A percentile compares a stretch with the other conserved stretches of the same genome.
phyloP scores from a whole-genome alignment of 306 rosid genomes.

The Lathyrus oleraceus region DNA sequence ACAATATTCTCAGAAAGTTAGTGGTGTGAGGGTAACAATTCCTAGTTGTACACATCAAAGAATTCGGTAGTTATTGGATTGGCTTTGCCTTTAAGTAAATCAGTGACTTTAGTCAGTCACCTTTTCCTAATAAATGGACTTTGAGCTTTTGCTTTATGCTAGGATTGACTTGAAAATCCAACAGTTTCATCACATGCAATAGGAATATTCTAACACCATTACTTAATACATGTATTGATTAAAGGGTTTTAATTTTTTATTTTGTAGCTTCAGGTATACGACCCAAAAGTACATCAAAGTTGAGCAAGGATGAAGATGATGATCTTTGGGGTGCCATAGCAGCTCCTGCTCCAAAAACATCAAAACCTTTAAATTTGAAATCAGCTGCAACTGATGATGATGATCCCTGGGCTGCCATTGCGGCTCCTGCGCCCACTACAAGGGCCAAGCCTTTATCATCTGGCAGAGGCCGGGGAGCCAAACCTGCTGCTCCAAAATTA shows the following conservation, averaged over 20 bases:
- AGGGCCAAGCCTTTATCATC: slow-evolving; percentile 73
- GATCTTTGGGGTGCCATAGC: slow-evolving; percentile 95
- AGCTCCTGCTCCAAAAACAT: slow-evolving; percentile 82
- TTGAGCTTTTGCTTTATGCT: slow-evolving; percentile 26
- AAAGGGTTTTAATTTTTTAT: slow-evolving; percentile 16
- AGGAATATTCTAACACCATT: slow-evolving; percentile 2
- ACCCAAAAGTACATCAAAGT: slow-evolving; percentile 54
- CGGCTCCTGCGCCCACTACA: slow-evolving; percentile 90
- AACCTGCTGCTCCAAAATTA: slow-evolving; percentile 72
- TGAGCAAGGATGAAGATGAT: slow-evolving; percentile 60
- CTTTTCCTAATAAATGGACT: slow-evolving; percentile 27
- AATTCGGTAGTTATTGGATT: slow-evolving; percentile 23
- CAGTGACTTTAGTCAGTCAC: background rate
- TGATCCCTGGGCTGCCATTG: slow-evolving; percentile 98
- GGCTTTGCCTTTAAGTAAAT: background rate
- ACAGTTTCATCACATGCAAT: background rate
- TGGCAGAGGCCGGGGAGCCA: slow-evolving; percentile 77
- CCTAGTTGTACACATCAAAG: background rate
- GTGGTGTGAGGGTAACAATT: slow-evolving; percentile 19
- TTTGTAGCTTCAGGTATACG: slow-evolving; percentile 54
- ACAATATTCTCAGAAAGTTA: slow-evolving; percentile 11
- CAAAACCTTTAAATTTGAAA: slow-evolving; percentile 63
- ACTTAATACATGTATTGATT: slow-evolving; percentile 16
- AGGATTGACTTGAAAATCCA: slow-evolving; percentile 20
- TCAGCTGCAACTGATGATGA: slow-evolving; percentile 52